Evolutionary conservation across 2,329 filamentous ascomycete species (phyloP), one percentile per base, ranked within the genome.

Genomic region (Colletotrichum tanaceti): DNA sequence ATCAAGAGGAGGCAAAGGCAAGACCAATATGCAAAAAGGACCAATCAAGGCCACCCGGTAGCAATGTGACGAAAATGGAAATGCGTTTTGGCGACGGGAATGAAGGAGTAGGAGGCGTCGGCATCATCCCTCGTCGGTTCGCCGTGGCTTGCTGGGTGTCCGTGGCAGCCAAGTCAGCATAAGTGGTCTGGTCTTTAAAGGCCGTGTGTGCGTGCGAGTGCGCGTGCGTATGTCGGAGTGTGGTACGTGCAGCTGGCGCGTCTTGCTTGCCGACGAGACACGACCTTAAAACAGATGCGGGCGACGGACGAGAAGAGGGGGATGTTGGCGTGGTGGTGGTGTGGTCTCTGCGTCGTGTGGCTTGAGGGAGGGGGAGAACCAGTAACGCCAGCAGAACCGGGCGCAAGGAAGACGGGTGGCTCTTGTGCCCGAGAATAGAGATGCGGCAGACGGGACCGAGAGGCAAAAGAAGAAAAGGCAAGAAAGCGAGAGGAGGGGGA

Each of bases 81-180:
- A 44, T 11, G 28, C 28, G 54, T 39, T 57, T 60, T 35, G 65
- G 54, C 28, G 65, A 41, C 11, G 49, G 62, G 62, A 68, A 41
- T 55, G 50, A 50, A 55, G 61, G 16, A 59, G 58, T 20, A 46
- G 50, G 28, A 20, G 50, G 35, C 60, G 41, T 41, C 55, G 55
- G 62, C 65, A 65, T 68, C 32, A 55, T 65, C 65, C 58, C 65
- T 52, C 24, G 55, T 46, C 62, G 52, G 55, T 65, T 68, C 65
- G 65, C 62, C n/a, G 55, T 54, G 49, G 49, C 62, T 68, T 55
- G 22, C 35, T n/a, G 43, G 35, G 55, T 46, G 38, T 65, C 49
- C 41, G 55, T 59, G 49, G 24, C 62, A 60, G 62, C 35, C 47
- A 54, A 35, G 58, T 14, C 28, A 60, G 58, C 58, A 41, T 32